These are phyloP conservation scores for Yarrowia sp. DNA, from an alignment of 805 yeast genomes.

Conservation along the genomic window DNA sequence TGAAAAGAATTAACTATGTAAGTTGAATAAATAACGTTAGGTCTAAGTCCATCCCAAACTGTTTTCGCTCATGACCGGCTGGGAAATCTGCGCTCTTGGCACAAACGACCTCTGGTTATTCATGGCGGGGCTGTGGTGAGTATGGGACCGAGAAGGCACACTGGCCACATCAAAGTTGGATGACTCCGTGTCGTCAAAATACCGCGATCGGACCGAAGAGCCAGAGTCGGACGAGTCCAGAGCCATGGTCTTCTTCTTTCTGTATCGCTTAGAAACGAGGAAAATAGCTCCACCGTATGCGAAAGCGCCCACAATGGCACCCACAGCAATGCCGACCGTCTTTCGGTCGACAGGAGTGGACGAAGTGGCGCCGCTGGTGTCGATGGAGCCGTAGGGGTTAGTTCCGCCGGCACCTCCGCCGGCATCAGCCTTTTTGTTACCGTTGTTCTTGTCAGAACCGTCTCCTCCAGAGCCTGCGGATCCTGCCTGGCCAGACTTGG, in stretches of 20 bases:
- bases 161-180: slow-evolving; percentile 44
- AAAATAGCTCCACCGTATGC: slow-evolving; percentile 68
- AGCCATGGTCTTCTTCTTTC: slow-evolving; percentile 43
- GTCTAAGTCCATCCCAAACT: slow-evolving; percentile 52
- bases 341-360: slow-evolving; percentile 52
- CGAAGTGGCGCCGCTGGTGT: slow-evolving; percentile 44
- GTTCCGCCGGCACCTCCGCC: slow-evolving; percentile 39
- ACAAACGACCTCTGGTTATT: slow-evolving; percentile 33
- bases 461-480: neutral
- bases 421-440: slow-evolving; percentile 31
- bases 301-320: slow-evolving; percentile 79
- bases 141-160: slow-evolving; percentile 40
- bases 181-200: slow-evolving; percentile 40
- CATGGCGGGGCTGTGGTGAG: slow-evolving; percentile 38
- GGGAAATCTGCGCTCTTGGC: slow-evolving; percentile 47
- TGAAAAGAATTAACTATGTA: slow-evolving; percentile 38
- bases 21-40: slow-evolving; percentile 35
- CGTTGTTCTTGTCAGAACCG: slow-evolving; percentile 27
- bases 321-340: slow-evolving; percentile 80
- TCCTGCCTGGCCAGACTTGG: slow-evolving; percentile 22
- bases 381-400: slow-evolving; percentile 49
- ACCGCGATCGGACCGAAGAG: slow-evolving; percentile 34
- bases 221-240: slow-evolving; percentile 41
- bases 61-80: slow-evolving; percentile 53
- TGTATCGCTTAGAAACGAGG: slow-evolving; percentile 60